A percentile compares a stretch with the other conserved stretches of the same genome.
Evolutionary conservation across 2,329 filamentous ascomycete species (phyloP).

Genomic region (Penicillium palitans): DNA sequence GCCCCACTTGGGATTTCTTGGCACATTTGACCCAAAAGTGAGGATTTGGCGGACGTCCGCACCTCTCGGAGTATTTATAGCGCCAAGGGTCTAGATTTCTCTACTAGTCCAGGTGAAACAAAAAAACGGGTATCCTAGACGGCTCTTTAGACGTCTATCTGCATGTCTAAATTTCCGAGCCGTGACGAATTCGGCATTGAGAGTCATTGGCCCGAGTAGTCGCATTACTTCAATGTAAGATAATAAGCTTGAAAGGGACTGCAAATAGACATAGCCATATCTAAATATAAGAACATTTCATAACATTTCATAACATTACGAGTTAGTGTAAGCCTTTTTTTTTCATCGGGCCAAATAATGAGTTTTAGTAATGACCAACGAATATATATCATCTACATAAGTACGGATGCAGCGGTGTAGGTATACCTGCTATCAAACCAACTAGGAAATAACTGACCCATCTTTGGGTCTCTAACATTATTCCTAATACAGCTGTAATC

Average conservation of each 20-base stretch:
- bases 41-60: background rate
- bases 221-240: background rate
- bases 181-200: background rate
- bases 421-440: background rate
- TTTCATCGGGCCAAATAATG: background rate
- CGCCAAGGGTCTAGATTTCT: too few relatives aligned
- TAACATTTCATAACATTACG: background rate
- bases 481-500: background rate
- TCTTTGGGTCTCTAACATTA: background rate
- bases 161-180: background rate
- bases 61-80: background rate
- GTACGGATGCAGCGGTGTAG: background rate
- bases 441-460: background rate
- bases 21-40: background rate
- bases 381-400: too few relatives aligned
- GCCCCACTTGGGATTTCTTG: background rate
- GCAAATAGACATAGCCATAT: background rate
- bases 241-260: background rate
- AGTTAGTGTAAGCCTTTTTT: too few relatives aligned
- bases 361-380: background rate
- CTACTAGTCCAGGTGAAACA: too few relatives aligned
- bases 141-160: too few relatives aligned
- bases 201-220: background rate
- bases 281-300: background rate
- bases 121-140: background rate